A percentile compares a stretch with the other conserved stretches of the same genome.
Evolutionary conservation across 177 flowering plant species (phyloP).

Genomic region (Vitis hybrid): DNA sequence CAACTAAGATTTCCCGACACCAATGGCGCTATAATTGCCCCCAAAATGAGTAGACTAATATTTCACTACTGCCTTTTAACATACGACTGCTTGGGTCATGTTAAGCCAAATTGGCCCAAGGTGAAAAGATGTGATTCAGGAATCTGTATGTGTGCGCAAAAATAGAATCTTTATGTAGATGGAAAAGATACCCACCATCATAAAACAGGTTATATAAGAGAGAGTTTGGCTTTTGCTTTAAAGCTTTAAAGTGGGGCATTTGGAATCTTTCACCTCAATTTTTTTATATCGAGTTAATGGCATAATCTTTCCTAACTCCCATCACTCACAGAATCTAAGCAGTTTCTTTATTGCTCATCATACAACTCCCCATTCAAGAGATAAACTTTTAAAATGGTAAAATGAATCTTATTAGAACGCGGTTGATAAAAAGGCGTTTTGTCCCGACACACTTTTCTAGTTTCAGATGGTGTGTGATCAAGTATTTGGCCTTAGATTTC

Average conservation of each 20-base stretch:
- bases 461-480: not conserved
- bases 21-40: no score
- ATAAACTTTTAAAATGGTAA: constrained; percentile 10
- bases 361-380: not conserved
- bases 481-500: not conserved
- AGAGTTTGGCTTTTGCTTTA: constrained; percentile 12
- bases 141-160: no score
- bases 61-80: no score
- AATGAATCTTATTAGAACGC: constrained; percentile 12
- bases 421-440: not conserved
- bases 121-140: no score
- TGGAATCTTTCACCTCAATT: constrained; percentile 1
- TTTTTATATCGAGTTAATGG: not conserved
- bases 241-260: constrained; percentile 4
- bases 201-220: constrained; percentile 10
- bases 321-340: constrained; percentile 9
- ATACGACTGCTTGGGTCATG: no score
- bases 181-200: constrained; percentile 2
- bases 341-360: constrained; percentile 1
- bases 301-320: constrained; percentile 13
- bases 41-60: no score
- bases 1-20: no score
- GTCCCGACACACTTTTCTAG: not conserved
- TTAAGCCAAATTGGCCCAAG: no score
- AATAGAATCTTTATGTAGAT: not conserved